phyloP scores from a whole-genome alignment of 164 flowering plant genomes.

The Umbellularia californica region DNA sequence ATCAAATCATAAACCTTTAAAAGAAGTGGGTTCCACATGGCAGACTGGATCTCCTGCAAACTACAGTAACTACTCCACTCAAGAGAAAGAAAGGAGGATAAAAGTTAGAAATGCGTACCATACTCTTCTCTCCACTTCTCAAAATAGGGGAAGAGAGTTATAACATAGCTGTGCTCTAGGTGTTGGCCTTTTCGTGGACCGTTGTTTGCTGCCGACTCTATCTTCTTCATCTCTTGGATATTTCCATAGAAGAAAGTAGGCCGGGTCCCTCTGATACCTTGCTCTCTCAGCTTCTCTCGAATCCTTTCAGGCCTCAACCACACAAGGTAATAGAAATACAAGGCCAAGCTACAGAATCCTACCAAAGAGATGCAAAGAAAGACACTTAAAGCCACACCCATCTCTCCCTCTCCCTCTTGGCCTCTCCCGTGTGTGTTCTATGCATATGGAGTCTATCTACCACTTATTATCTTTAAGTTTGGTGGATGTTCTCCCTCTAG shows the following conservation, averaged over 20 bases:
- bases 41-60: neutral
- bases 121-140: slow-evolving; percentile 22
- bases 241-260: slow-evolving; percentile 13
- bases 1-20: neutral
- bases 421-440: no score
- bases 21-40: neutral
- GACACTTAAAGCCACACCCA: neutral
- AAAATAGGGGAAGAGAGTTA: slow-evolving; percentile 18
- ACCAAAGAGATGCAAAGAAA: neutral
- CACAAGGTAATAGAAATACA: slow-evolving; percentile 1
- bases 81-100: no score
- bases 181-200: neutral
- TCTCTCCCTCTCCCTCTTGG: neutral
- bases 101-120: slow-evolving; percentile 11
- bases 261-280: slow-evolving; percentile 11
- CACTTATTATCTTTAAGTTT: no score
- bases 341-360: neutral
- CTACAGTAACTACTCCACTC: neutral
- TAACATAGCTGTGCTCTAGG: slow-evolving; percentile 16
- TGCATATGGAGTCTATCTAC: no score
- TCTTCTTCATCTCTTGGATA: slow-evolving; percentile 1
- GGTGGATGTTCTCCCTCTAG: no score
- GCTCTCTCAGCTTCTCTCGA: slow-evolving; percentile 4
- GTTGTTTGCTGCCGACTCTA: slow-evolving; percentile 3
- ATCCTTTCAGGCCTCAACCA: slow-evolving; percentile 12